Evolutionary conservation across 148 eudicot species (phyloP), one percentile per base, ranked within the genome.

Genomic region (Dianthus caryophyllus): DNA sequence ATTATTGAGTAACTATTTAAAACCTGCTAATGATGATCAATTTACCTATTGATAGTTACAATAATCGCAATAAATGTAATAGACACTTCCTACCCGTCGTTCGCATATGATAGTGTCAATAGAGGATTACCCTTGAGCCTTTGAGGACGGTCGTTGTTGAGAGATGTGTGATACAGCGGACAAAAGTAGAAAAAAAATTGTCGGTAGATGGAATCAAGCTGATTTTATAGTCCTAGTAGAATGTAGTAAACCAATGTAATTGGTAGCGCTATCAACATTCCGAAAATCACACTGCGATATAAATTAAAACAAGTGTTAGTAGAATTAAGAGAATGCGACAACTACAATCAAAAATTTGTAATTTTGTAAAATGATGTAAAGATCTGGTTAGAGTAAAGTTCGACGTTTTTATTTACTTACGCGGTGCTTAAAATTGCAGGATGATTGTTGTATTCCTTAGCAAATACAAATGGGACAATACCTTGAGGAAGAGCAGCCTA

Each of bases 401-500:
- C n/a, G n/a, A 7, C 15, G 38, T 26, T 39, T 63, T 17, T 9
- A 24, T 54, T 58, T 22, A 79, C 97, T 86, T 79, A 91, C 97
- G 77, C 92, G 30, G 97, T 91, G 78, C 97, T 91, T 29, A 91
- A 81, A 36, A 91, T 88, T 58, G 82, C 76, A 0, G 97, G 97
- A 76, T 91, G 97, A 68, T 88, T 91, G 75, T 91, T 88, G 73
- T 91, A 91, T 68, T 91, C 97, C 75, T 91, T 91, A 17, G 97
- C 88, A 63, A 91, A 91, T 47, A 91, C 97, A 58, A 91, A 91
- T 30, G 97, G 97, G 49, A 91, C 97, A 70, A 91, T 91, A 71
- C 97, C 97, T 84, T 91, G 96, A 27, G 97, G 97, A 73, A 91
- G 92, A 49, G 97, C 90, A 8, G 97, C 97, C 97, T 91, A 17